Conservation (phyloP, 495 filamentous ascomycete genomes). For the Aspergillus mulundensis region DNA sequence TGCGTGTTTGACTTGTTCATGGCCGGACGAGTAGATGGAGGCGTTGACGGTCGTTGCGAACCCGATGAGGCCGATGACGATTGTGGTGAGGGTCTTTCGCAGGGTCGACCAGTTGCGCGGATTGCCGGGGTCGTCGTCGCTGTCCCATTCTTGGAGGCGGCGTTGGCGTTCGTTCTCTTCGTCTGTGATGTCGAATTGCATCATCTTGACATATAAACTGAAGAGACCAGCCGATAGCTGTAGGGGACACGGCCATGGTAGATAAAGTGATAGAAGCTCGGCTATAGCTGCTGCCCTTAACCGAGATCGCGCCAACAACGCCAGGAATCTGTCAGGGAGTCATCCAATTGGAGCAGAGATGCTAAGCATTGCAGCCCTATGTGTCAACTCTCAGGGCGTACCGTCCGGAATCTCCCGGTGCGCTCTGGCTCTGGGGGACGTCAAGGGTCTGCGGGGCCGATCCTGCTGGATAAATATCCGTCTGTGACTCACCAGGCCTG, state of each 20-base stretch:
- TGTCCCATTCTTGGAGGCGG: constrained; percentile 4
- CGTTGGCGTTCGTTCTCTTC: background rate
- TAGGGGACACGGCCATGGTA: background rate
- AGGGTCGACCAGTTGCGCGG: constrained; percentile 10
- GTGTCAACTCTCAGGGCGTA: background rate
- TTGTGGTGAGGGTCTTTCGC: constrained; percentile 1
- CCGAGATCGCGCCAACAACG: background rate
- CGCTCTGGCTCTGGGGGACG: no score
- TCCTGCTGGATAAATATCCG: background rate
- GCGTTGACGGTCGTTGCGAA: constrained; percentile 37
- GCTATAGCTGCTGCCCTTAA: background rate
- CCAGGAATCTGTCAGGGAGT: background rate
- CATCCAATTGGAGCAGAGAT: background rate
- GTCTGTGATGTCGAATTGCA: background rate
- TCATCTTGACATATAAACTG: background rate
- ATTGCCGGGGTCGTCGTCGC: constrained; percentile 11
- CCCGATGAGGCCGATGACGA: constrained; percentile 3
- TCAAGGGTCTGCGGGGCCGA: no score
- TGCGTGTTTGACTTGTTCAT: constrained; percentile 33
- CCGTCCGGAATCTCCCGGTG: background rate
- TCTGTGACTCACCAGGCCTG: background rate
- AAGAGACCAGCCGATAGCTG: background rate
- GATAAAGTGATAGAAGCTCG: background rate
- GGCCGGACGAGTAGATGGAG: constrained; percentile 49
- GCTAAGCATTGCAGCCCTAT: background rate